phyloP scores from a whole-genome alignment of 129 eudicot genomes.

The Pittosporum tobira region DNA sequence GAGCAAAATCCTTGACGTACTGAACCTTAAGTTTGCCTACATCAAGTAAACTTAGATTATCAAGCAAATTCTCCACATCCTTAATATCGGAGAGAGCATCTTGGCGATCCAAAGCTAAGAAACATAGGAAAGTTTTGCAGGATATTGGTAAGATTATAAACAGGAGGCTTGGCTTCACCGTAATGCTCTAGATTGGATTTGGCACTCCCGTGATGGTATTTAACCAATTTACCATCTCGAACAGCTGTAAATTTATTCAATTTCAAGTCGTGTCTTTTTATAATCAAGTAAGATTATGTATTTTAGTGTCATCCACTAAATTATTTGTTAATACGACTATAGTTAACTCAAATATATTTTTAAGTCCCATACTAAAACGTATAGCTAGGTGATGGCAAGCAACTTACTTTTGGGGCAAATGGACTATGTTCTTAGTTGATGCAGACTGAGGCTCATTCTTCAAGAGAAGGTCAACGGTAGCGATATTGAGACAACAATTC shows the following conservation, averaged over 20 bases:
- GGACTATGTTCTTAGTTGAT: constrained; percentile 66
- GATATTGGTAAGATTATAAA: constrained; percentile 50
- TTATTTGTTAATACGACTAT: no score
- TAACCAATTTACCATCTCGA: constrained; percentile 50
- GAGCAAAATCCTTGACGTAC: constrained; percentile 57
- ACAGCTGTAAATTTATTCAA: constrained; percentile 28
- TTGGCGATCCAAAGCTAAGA: constrained; percentile 64
- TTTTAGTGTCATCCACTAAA: no score
- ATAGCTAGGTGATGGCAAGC: no score
- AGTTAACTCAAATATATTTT: no score
- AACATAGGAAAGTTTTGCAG: constrained; percentile 57
- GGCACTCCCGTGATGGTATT: constrained; percentile 45
- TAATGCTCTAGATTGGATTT: constrained; percentile 46
- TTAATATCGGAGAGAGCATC: constrained; percentile 65
- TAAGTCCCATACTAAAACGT: no score
- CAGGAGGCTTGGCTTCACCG: constrained; percentile 52
- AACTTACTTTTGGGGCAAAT: constrained; percentile 84
- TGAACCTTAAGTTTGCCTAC: constrained; percentile 55
- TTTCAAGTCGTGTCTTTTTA: neutral
- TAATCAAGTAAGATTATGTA: no score
- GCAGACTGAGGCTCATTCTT: constrained; percentile 76
- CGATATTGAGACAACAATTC: constrained; percentile 66
- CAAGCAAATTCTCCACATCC: constrained; percentile 65
- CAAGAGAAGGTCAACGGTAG: constrained; percentile 49
- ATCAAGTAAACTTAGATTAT: constrained; percentile 50